Percentiles rank a stretch among this genome's conserved stretches.
These are phyloP conservation scores for Dipteronia sinensis DNA, from an alignment of 345 rosid species.

Conservation along the genomic window DNA sequence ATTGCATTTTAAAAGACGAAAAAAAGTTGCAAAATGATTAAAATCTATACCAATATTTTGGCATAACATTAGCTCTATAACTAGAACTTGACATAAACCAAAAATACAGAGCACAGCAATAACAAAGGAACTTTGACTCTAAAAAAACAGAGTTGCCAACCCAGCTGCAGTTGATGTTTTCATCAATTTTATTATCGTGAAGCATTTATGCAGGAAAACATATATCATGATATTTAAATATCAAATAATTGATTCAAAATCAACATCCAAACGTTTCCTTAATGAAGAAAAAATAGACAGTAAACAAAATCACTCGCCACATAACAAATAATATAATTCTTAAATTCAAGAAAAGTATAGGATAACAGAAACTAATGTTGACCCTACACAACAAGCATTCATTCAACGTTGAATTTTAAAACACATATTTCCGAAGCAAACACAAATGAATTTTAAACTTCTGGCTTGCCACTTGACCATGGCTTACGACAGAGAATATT, in stretches of 20 bases:
- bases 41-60: no score
- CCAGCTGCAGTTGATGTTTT: background rate
- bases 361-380: constrained; percentile 15
- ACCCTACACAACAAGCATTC: constrained; percentile 15
- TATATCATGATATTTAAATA: background rate
- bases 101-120: no score
- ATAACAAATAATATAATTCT: constrained; percentile 1
- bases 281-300: background rate
- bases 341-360: constrained; percentile 17
- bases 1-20: no score
- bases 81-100: no score
- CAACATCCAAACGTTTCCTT: constrained; percentile 4
- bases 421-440: constrained; percentile 10
- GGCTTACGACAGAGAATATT: background rate
- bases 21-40: no score
- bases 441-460: no score
- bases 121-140: no score
- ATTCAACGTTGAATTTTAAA: constrained; percentile 7
- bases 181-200: background rate
- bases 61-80: no score
- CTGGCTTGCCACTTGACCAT: background rate
- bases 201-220: background rate
- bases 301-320: constrained; percentile 28
- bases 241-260: background rate
- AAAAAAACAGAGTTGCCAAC: background rate